Evolutionary conservation across 306 rosid species (phyloP), one percentile per base, ranked within the genome.

Genomic region (Mimosa pudica): DNA sequence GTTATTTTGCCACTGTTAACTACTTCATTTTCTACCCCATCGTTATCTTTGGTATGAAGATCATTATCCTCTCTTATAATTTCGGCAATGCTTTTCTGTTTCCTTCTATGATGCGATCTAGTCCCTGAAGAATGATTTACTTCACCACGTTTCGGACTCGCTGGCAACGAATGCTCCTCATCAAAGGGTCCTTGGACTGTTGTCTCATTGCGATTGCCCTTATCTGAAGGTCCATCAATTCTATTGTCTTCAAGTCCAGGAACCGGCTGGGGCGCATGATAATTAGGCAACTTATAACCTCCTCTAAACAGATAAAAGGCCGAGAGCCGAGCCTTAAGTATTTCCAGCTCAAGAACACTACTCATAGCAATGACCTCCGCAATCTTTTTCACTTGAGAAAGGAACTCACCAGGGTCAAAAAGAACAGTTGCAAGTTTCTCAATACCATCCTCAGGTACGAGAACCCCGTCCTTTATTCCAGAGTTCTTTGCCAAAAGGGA

Each of bases 11-110:
- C 83, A n/a, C 70, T 7, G 20, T 30, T 57, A 4, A 77, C 41
- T 73, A 54, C 77, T 82, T 65, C 77, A 38, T 78, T 42, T 41
- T 36, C 46, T 73, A 66, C 76, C 52, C 55, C 81, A 38, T 75
- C 89, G 71, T 47, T 80, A 60, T 42, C 65, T 82, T 68, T 83
- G 36, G 66, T 16, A 78, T 58, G 75, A 47, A 64, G 79, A 80
- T 74, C 85, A 32, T 61, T 79, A 61, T 83, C 82, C 61, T 64
- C 87, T 75, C 80, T 90, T 83, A 93, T 81, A 76, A 93, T 84
- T 80, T 91, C 93, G 33, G 95, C 93, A 68, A 93, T 90, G 82
- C 87, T 90, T 83, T 89, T 91, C 88, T 89, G 90, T 84, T 93
- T 93, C 84, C 97, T 91, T 71, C 84, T 76, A 24, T 70, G 89